Conservation (phyloP, 2,329 filamentous ascomycete genomes). For the Cercospora sojina region DNA sequence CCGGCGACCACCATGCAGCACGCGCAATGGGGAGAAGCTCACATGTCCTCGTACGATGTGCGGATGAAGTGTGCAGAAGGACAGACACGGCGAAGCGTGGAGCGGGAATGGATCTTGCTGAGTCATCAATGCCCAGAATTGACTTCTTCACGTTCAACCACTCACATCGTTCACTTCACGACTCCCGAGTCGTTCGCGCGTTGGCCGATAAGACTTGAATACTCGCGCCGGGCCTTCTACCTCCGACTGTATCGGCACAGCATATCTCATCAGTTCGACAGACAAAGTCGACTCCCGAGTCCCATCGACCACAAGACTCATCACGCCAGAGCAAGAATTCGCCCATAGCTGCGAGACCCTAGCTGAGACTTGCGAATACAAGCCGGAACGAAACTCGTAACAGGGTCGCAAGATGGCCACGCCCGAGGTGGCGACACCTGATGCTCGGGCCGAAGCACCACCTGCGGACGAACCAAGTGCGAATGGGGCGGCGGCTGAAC, state of each 20-base stretch:
- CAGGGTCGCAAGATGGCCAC: not conserved
- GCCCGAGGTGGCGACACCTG: not conserved
- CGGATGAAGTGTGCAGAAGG: not conserved
- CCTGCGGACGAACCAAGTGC: constrained; percentile 2
- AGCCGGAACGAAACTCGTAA: not conserved
- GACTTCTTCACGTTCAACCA: not conserved
- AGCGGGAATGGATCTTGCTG: not conserved
- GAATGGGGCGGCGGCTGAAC: not conserved
- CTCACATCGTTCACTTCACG: not conserved
- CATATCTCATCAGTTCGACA: not conserved
- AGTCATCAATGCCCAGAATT: not conserved
- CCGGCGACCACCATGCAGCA: not conserved
- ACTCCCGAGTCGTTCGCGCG: not conserved
- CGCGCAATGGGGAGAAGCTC: not conserved
- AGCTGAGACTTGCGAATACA: not conserved
- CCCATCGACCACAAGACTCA: not conserved
- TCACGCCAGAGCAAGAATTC: not conserved
- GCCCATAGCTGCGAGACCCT: not conserved
- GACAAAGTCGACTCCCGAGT: too few species aligned
- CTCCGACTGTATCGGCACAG: not conserved
- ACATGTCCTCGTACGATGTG: not conserved
- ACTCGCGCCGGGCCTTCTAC: not conserved
- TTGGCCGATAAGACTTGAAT: not conserved
- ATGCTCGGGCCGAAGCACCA: not conserved
- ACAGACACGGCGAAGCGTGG: not conserved